phyloP scores from a whole-genome alignment of 306 rosid species.

The Fragaria iinumae region DNA sequence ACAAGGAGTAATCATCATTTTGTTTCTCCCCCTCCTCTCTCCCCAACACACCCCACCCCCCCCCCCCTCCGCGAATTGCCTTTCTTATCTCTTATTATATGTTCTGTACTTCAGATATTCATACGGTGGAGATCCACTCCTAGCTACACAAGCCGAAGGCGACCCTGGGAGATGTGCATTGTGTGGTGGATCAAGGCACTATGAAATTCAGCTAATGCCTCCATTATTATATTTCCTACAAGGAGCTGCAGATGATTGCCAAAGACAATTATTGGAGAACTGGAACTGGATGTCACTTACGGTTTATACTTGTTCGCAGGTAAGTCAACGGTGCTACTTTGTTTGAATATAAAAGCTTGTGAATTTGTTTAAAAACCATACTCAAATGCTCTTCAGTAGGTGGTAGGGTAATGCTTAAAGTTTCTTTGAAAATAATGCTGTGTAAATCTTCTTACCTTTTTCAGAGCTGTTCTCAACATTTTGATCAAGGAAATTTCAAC shows the following conservation, averaged over 20 bases:
- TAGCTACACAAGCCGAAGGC: conserved; percentile 52
- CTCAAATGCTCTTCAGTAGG: not conserved
- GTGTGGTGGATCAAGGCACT: conserved; percentile 73
- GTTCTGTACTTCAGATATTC: conserved; percentile 54
- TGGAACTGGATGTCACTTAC: conserved; percentile 93
- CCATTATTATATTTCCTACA: conserved; percentile 71
- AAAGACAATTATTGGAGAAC: conserved; percentile 45
- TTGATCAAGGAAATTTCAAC: conserved; percentile 32
- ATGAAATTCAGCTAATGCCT: conserved; percentile 90
- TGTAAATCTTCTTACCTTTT: conserved; percentile 8
- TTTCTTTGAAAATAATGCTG: too few relatives aligned
- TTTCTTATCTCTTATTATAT: not conserved
- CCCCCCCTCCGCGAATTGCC: not conserved
- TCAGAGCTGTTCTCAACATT: conserved; percentile 54
- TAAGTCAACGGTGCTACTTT: conserved; percentile 34
- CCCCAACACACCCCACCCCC: too few relatives aligned
- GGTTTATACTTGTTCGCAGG: conserved; percentile 74
- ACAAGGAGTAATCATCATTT: not conserved
- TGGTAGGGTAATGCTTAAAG: not conserved
- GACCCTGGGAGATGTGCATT: conserved; percentile 58
- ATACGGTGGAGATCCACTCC: conserved; percentile 68
- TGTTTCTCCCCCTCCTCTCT: too few relatives aligned
- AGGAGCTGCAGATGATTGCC: conserved; percentile 57
- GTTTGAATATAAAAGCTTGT: not conserved
- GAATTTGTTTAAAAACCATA: not conserved